Evolutionary conservation across 2,329 filamentous ascomycete species (phyloP), one percentile per base, ranked within the genome.

Genomic region (Dactylonectria estremocensis): DNA sequence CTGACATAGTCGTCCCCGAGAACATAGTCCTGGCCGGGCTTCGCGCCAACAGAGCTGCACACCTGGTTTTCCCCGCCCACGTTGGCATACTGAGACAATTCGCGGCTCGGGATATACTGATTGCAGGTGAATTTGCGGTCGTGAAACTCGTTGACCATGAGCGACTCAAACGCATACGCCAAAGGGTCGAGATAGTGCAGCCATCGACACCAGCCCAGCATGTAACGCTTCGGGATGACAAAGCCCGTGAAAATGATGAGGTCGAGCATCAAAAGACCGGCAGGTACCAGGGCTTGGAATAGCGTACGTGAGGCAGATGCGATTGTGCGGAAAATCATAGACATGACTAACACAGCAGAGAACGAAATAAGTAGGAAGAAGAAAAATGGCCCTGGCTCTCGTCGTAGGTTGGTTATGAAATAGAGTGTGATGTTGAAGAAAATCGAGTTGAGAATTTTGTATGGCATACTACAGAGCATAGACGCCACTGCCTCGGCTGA

Each of bases 121-220:
- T 78, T 80, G 75, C 88, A 90, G 1, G 58, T 50, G 77, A 92
- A 95, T 0, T 88, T 69, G 16, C 91, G 88, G 65, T 84, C 82
- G 72, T 90, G 81, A 77, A 97, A 97, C 80, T 97, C 95, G 80
- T 97, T 97, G 71, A 93, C 87, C 87, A 95, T 92, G 22, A 96
- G 85, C 0, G 90, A 85, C 78, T 97, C 94, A 76, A 97, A 97
- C 0, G 90, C 90, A 71, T 96, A 97, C 1, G 89, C 90, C 10
- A 97, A 87, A 3, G 93, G 93, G 68, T 96, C 91, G 45, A 95
- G 83, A 77, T 94, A 95, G 77, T 92, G 92, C 70, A 97, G 89
- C 94, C 94, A 97, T 66, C 90, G 87, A 73, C 92, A 92, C 93
- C 94, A 97, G 1, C 84, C 88, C 6, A 92, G 86, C 92, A 94